Conservation (phyloP, 805 yeast genomes). For the Saturnispora serradocipensis region DNA sequence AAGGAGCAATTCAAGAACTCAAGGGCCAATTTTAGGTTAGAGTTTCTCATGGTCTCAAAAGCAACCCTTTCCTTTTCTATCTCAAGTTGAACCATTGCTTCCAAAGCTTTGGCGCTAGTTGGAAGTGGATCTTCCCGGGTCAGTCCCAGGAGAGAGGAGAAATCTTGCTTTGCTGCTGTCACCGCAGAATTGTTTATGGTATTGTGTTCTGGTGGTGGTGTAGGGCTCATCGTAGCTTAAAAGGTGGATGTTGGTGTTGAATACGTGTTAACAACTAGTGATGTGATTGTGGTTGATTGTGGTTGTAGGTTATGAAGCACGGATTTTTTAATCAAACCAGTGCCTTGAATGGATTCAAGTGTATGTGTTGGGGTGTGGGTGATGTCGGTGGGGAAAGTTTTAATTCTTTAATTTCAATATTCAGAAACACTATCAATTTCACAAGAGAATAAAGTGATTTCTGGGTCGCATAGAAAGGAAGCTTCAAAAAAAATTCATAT, state of each 20-base stretch:
- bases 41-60: slow-evolving; percentile 30
- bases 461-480: neutral
- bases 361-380: neutral
- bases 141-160: neutral
- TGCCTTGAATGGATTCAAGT: neutral
- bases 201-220: neutral
- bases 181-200: neutral
- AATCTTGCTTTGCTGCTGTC: neutral
- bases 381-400: neutral
- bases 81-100: slow-evolving; percentile 25
- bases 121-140: neutral
- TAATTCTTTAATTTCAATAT: neutral
- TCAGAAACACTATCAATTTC: neutral
- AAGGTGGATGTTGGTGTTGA: neutral
- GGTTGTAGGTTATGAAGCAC: neutral
- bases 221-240: neutral
- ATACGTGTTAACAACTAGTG: neutral
- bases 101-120: neutral
- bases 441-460: neutral
- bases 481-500: no score
- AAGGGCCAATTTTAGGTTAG: slow-evolving; percentile 27
- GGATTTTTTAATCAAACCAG: neutral
- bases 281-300: neutral
- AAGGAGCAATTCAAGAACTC: slow-evolving; percentile 29
- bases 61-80: slow-evolving; percentile 36